phyloP scores from a whole-genome alignment of 2,329 filamentous ascomycete species.

The Scytalidium sp. region DNA sequence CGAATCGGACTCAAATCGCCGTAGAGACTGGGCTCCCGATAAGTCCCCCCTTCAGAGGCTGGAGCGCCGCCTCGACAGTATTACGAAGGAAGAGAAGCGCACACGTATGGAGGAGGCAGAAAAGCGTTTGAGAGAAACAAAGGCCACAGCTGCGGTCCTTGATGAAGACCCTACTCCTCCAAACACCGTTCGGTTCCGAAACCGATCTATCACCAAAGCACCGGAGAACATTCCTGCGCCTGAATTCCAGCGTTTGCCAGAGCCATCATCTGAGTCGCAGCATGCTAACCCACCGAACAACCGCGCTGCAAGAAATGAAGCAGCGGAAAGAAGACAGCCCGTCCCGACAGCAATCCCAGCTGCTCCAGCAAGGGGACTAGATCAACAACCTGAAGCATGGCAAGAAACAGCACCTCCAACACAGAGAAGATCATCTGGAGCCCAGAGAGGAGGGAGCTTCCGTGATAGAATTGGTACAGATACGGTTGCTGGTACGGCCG shows the following conservation, averaged over 20 bases:
- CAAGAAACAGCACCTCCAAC: conserved; percentile 5
- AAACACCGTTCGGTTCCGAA: conserved; percentile 28
- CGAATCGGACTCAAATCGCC: conserved; percentile 29
- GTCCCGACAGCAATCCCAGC: conserved; percentile 12
- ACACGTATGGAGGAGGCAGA: conserved; percentile 83
- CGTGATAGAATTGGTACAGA: conserved; percentile 43
- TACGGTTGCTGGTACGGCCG: conserved; percentile 10
- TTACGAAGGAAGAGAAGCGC: conserved; percentile 94
- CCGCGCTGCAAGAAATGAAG: conserved; percentile 29
- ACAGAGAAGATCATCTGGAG: background rate
- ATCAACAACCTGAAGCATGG: conserved; percentile 18
- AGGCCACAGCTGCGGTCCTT: conserved; percentile 20
- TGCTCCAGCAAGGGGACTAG: conserved; percentile 16
- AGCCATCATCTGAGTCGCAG: conserved; percentile 28
- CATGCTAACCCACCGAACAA: conserved; percentile 32
- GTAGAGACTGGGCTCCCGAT: conserved; percentile 69
- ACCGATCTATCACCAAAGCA: conserved; percentile 23
- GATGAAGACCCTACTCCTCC: conserved; percentile 18
- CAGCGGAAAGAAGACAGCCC: conserved; percentile 24
- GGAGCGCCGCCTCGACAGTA: conserved; percentile 84
- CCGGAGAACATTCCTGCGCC: conserved; percentile 13
- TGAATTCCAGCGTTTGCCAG: conserved; percentile 20
- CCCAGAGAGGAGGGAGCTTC: conserved; percentile 55
- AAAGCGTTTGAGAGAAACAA: conserved; percentile 59
- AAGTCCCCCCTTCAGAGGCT: conserved; percentile 91